Percentiles rank a stretch among this genome's conserved stretches.
Evolutionary conservation across 169 alveolate species (phyloP).

Genomic region (Plasmodium malariae): DNA sequence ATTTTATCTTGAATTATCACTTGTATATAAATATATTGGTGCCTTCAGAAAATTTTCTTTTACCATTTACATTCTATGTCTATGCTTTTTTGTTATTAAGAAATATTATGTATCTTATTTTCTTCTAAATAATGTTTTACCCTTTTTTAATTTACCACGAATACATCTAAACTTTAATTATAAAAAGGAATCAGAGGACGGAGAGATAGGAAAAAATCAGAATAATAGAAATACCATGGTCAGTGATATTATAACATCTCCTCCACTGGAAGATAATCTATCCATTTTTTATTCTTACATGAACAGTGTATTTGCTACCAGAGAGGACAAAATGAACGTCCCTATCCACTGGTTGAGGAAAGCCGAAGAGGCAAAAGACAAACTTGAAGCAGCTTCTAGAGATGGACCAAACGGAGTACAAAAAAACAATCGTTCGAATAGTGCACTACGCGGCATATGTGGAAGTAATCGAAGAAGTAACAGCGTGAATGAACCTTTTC

Average conservation of each 20-base stretch:
- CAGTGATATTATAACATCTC: no score
- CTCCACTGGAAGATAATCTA: no score
- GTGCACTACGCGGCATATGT: background rate
- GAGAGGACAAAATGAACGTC: background rate
- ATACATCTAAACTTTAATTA: background rate
- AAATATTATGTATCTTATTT: slow-evolving; percentile 34
- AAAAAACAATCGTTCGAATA: background rate
- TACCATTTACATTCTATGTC: slow-evolving; percentile 39
- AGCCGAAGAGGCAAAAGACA: background rate
- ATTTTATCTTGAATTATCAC: slow-evolving; percentile 27
- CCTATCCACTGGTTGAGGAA: slow-evolving; percentile 29
- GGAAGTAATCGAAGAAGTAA: background rate
- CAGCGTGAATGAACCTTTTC: background rate
- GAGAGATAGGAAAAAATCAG: no score
- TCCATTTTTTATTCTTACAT: background rate
- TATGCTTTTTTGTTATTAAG: slow-evolving; percentile 14
- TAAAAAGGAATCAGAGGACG: background rate
- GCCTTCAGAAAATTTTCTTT: slow-evolving; percentile 65
- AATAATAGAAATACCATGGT: no score
- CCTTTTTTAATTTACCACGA: slow-evolving; percentile 46
- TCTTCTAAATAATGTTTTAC: slow-evolving; percentile 39
- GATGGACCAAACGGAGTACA: background rate
- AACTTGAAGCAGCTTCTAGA: no score
- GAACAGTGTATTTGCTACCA: background rate
- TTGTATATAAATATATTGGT: slow-evolving; percentile 44